Evolutionary conservation across 2,329 filamentous ascomycete species (phyloP).

Genomic region (Colletotrichum tanaceti): DNA sequence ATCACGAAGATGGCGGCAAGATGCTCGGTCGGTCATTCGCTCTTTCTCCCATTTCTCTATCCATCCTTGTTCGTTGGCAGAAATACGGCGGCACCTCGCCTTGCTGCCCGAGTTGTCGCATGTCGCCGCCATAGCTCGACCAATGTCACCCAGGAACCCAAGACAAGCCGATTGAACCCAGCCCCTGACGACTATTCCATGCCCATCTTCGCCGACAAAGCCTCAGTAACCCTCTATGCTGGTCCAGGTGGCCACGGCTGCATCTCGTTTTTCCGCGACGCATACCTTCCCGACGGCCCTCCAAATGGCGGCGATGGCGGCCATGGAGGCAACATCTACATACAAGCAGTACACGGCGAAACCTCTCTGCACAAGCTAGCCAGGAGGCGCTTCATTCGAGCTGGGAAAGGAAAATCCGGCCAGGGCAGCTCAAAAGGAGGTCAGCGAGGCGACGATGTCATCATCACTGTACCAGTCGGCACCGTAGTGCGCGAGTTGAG

Average conservation of each 20-base stretch:
- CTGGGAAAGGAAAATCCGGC: conserved; percentile 80
- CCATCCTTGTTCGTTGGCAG: conserved; percentile 56
- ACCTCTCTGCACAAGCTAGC: conserved; percentile 94
- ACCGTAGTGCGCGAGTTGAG: conserved; percentile 88
- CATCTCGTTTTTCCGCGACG: conserved; percentile 92
- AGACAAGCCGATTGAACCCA: conserved; percentile 77
- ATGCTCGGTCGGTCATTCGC: conserved; percentile 51
- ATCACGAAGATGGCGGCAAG: conserved; percentile 54
- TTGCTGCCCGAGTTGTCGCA: conserved; percentile 43
- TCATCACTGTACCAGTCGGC: conserved; percentile 92
- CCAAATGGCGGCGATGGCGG: conserved; percentile 96
- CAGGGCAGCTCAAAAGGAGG: conserved; percentile 80
- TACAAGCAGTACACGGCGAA: conserved; percentile 90
- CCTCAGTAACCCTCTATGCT: conserved; percentile 79
- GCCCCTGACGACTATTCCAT: conserved; percentile 84
- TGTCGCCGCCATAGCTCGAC: conserved; percentile 40
- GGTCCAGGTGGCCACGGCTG: conserved; percentile 91
- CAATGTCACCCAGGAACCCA: conserved; percentile 37
- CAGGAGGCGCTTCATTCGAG: conserved; percentile 78
- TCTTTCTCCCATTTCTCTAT: conserved; percentile 63
- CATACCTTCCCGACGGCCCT: conserved; percentile 87
- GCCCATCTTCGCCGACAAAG: conserved; percentile 88
- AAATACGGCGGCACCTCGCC: conserved; percentile 44
- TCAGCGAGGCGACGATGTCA: conserved; percentile 83
- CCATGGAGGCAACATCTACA: conserved; percentile 90